These are phyloP conservation scores for Aureobasidium uvarum DNA, from an alignment of 2,329 filamentous ascomycete genomes.

Conservation along the genomic window DNA sequence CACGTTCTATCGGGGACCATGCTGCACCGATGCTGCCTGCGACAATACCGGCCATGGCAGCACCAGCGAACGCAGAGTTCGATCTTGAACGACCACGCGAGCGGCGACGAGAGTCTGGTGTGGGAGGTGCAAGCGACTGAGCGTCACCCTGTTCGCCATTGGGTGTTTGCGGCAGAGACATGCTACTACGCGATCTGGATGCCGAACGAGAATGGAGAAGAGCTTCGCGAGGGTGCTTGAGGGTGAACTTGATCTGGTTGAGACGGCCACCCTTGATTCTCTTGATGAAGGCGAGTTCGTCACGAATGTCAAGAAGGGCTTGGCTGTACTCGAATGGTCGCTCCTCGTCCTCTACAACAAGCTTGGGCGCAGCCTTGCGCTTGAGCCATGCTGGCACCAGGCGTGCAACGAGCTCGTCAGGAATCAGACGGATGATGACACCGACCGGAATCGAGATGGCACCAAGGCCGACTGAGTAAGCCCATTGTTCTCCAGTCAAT, in stretches of 20 bases:
- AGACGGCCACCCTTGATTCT: conserved; percentile 77
- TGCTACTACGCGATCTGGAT: conserved; percentile 61
- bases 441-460: conserved; percentile 83
- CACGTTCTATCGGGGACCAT: conserved; percentile 68
- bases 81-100: conserved; percentile 63
- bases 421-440: conserved; percentile 75
- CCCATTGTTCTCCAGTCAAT: conserved; percentile 78
- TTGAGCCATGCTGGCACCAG: conserved; percentile 43
- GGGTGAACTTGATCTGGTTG: conserved; percentile 75
- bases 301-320: conserved; percentile 69
- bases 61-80: conserved; percentile 70
- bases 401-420: conserved; percentile 62
- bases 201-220: conserved; percentile 63
- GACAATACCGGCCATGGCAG: conserved; percentile 80
- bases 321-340: conserved; percentile 61
- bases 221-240: conserved; percentile 70
- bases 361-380: conserved; percentile 44
- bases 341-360: conserved; percentile 45
- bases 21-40: conserved; percentile 67
- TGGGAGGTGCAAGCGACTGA: conserved; percentile 47
- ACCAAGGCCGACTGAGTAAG: conserved; percentile 78
- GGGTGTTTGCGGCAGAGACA: conserved; percentile 63
- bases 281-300: conserved; percentile 78
- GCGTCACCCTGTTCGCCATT: conserved; percentile 50
- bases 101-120: conserved; percentile 58